Evolutionary conservation across 257 asterid genomes (phyloP).

Genomic region (Solanum bukasovii): DNA sequence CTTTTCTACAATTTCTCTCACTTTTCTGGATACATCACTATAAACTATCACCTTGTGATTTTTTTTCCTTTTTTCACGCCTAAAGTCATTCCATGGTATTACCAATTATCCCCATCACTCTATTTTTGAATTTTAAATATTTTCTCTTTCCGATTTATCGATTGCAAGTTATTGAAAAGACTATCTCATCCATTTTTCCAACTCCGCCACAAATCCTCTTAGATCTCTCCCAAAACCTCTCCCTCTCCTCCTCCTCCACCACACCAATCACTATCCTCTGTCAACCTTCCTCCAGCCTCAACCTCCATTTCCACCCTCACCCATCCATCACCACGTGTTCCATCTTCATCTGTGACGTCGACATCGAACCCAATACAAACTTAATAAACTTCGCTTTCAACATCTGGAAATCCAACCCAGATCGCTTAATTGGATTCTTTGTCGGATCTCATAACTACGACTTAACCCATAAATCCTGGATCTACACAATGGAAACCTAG

Average conservation of each 20-base stretch:
- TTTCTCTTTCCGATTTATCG: too few species aligned
- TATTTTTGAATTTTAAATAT: too few species aligned
- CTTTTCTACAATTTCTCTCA: too few species aligned
- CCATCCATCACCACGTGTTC: slow-evolving; percentile 34
- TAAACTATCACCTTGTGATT: too few species aligned
- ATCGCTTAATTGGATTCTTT: slow-evolving; percentile 57
- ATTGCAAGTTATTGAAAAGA: too few species aligned
- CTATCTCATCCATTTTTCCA: background rate
- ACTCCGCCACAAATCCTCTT: slow-evolving; percentile 41
- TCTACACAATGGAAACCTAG: slow-evolving; percentile 55
- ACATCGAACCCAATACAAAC: slow-evolving; percentile 37
- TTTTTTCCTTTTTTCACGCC: too few species aligned
- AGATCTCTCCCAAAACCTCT: slow-evolving; percentile 28
- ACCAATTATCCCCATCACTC: too few species aligned
- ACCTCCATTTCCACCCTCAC: slow-evolving; percentile 63
- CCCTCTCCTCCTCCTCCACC: slow-evolving; percentile 13
- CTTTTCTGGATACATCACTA: too few species aligned
- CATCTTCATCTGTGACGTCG: slow-evolving; percentile 83
- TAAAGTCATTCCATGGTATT: too few species aligned
- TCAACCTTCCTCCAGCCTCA: slow-evolving; percentile 53
- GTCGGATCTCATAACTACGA: slow-evolving; percentile 82
- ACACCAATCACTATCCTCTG: slow-evolving; percentile 35
- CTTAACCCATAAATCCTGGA: slow-evolving; percentile 42
- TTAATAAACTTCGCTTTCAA: slow-evolving; percentile 59
- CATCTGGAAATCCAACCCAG: slow-evolving; percentile 54